Conservation (phyloP, 2,329 filamentous ascomycete genomes). For the Xylariaceae sp. region DNA sequence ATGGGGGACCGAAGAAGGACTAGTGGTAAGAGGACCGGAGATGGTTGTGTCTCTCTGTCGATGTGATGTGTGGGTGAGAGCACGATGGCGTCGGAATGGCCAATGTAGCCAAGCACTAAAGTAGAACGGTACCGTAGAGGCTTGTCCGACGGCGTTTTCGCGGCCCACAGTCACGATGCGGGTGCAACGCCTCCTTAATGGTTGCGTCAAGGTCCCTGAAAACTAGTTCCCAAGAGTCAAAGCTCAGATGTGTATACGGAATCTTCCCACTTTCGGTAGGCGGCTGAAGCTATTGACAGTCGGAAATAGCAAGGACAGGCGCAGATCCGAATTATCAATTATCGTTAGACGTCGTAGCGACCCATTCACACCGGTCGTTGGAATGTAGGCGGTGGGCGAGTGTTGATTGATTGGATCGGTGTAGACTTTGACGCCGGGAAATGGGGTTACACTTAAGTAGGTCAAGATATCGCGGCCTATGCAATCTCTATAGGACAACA, state of each 20-base stretch:
- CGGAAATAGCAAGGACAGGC: constrained; percentile 33
- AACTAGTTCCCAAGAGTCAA: constrained; percentile 32
- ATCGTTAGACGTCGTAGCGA: constrained; percentile 35
- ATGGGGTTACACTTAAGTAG: constrained; percentile 28
- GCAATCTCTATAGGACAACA: neutral
- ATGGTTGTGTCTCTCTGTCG: constrained; percentile 36
- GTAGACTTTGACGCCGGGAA: constrained; percentile 34
- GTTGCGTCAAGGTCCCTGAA: constrained; percentile 38
- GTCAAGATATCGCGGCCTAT: constrained; percentile 27
- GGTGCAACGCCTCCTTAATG: constrained; percentile 37
- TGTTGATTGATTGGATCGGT: constrained; percentile 35
- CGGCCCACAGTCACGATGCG: constrained; percentile 37
- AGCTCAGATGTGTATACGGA: constrained; percentile 28
- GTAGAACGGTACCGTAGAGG: constrained; percentile 34
- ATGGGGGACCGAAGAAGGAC: constrained; percentile 50
- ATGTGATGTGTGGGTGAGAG: constrained; percentile 37
- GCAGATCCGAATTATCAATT: constrained; percentile 39
- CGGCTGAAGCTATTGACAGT: constrained; percentile 32
- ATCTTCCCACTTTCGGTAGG: constrained; percentile 35
- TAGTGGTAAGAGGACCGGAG: constrained; percentile 35
- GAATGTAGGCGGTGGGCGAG: constrained; percentile 28
- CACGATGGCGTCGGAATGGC: constrained; percentile 41
- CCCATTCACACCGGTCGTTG: constrained; percentile 39
- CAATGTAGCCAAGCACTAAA: constrained; percentile 32
- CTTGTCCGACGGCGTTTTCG: constrained; percentile 37